A percentile compares a stretch with the other conserved stretches of the same genome.
These are phyloP conservation scores for Boletales sp. DNA, from an alignment of 768 basidiomycete genomes.

Conservation along the genomic window DNA sequence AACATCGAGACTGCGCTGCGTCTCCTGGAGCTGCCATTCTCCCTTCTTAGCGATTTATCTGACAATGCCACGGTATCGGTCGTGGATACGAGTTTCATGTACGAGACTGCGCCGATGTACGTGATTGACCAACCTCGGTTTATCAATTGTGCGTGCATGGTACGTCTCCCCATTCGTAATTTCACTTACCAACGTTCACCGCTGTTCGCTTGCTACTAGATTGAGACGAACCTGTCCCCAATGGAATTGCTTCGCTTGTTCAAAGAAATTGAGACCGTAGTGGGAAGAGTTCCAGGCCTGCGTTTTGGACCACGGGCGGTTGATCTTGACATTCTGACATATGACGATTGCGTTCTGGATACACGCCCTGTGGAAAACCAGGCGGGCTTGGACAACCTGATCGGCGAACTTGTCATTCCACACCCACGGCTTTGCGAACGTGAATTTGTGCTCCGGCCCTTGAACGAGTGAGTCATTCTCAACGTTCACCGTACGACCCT, in stretches of 20 bases:
- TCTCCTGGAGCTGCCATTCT: constrained; percentile 53
- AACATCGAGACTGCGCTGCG: constrained; percentile 80
- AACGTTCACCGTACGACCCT: neutral
- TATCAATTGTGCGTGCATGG: constrained; percentile 88
- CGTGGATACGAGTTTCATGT: constrained; percentile 82
- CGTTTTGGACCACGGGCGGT: constrained; percentile 86
- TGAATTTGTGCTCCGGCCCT: constrained; percentile 88
- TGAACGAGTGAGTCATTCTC: constrained; percentile 64
- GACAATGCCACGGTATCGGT: constrained; percentile 38
- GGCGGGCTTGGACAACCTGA: constrained; percentile 55
- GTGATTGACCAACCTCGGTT: constrained; percentile 86
- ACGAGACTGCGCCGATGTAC: constrained; percentile 96
- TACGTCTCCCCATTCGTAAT: constrained; percentile 36
- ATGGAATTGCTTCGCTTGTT: constrained; percentile 53
- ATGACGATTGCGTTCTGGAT: constrained; percentile 59
- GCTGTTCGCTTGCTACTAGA: constrained; percentile 30
- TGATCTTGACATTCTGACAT: constrained; percentile 86
- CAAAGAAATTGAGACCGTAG: constrained; percentile 67
- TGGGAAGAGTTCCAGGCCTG: constrained; percentile 77
- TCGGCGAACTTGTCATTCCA: constrained; percentile 75
- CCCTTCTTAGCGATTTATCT: constrained; percentile 21
- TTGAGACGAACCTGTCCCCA: constrained; percentile 71
- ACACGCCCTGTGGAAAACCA: constrained; percentile 43
- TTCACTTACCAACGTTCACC: neutral
- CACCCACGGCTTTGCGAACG: constrained; percentile 80